Base-by-base conservation (phyloP, 176 grass and related monocot species). In the Phoenix roebelenii region DNA sequence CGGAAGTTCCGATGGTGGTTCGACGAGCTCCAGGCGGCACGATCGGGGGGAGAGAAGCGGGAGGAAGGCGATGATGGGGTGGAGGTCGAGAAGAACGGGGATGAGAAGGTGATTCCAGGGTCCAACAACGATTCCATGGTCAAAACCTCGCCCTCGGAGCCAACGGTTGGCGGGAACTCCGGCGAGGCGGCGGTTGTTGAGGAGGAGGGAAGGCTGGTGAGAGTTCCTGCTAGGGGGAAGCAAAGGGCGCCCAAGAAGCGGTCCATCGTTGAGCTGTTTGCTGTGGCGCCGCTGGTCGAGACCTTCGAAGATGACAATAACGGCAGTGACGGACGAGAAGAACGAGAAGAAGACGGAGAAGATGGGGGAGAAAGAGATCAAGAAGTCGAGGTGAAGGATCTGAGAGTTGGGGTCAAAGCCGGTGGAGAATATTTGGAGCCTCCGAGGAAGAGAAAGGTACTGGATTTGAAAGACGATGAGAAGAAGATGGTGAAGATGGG, bases 221-320 rank as follows among this genome's bases (percentile, higher is more conserved):
- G 22, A 24, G 18, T n/a, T 59, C 16, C 25, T 16, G 16, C 51
- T 23, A 52, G 51, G 22, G 69, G 50, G 54, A 83, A 74, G 58
- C 79, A 54, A 28, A 65, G 70, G 58, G 26, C 73, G 24, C 76
- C 65, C 30, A 90, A 90, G 66, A 83, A 90, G 61, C 68, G 82
- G 14, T 83, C 76, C 22, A 80, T 90, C 56, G 55, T 67, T 0
- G 79, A 90, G 59, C 82, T 90, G 51, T 77, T 86, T 73, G 82
- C 76, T 4, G 72, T 74, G 16, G 72, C 66, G 20, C 79, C 87
- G 26, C 51, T 16, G 59, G 48, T 73, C 35, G 48, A 65, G 4
- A 54, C 53, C 15, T 58, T 71, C 22, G 16, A 19, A 0, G 25
- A 25, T 16, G 25, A 60, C 4, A 24, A 12, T 24, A 58, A n/a